Conservation (phyloP, 495 filamentous ascomycete genomes). For the Cairneyella variabilis region DNA sequence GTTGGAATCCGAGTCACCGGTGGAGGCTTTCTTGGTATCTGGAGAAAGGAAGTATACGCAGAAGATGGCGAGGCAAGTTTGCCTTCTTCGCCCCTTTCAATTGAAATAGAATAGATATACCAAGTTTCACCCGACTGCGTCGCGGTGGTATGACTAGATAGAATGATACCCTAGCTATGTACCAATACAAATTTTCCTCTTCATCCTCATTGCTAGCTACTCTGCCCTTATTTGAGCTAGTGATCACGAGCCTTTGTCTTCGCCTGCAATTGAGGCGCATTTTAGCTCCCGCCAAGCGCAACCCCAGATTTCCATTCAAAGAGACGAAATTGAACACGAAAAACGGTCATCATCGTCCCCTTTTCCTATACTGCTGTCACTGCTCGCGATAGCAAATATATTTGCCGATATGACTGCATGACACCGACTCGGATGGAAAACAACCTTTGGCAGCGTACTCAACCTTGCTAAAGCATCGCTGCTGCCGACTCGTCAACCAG, state of each 20-base stretch:
- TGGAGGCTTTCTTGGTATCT: slow-evolving; percentile 70
- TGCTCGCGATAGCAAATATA: too few species aligned
- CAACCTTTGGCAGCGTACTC: neutral
- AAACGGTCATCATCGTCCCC: neutral
- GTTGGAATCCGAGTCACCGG: slow-evolving; percentile 58
- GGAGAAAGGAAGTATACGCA: slow-evolving; percentile 42
- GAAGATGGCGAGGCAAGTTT: too few species aligned
- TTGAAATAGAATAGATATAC: too few species aligned
- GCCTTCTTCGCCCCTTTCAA: too few species aligned
- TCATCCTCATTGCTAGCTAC: too few species aligned
- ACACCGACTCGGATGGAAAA: slow-evolving; percentile 10
- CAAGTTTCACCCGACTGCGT: too few species aligned
- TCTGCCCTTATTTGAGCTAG: neutral
- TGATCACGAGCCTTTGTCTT: too few species aligned
- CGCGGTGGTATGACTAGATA: too few species aligned
- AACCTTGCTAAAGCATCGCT: neutral
- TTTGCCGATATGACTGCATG: neutral
- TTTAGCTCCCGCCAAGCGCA: neutral
- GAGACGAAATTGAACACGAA: neutral
- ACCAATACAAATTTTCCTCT: too few species aligned
- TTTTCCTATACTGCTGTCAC: neutral
- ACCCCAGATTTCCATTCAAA: slow-evolving; percentile 5
- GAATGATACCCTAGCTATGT: too few species aligned
- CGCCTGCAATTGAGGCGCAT: neutral
- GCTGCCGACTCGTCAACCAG: neutral